Base-by-base conservation (phyloP, 108 stramenopile species). In the Skeletonema tropicum region DNA sequence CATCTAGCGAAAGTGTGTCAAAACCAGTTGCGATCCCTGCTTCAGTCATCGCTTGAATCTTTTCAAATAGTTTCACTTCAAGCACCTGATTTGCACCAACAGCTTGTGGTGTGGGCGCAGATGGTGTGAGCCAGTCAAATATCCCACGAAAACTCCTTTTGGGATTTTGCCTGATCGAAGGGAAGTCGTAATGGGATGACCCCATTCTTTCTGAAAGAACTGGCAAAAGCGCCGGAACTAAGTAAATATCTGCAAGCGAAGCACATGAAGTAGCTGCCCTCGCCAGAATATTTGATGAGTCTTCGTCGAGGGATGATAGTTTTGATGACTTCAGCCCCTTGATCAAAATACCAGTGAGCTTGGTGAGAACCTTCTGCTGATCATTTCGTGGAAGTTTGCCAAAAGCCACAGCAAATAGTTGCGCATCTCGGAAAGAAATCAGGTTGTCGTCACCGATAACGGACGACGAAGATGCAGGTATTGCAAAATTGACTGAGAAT, bases 61-160 rank as follows among this genome's bases (percentile, higher is more conserved):
- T 77, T 14, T 74, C 63, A 36, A 86, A 46, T 26, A 70, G 57
- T 2, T 33, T 65, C 1, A 73, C 46, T 21, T 60, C 66, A 17
- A 70, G 49, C 36, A 59, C 45, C n/a, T 58, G 19, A 15, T 38
- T 63, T 3, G 33, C 19, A 4, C 31, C 30, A 8, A 60, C 39
- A 42, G 12, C 42, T 33, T 70, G 36, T 35, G 63, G 58, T 2
- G 83, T 70, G 10, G 93, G 86, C 15, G 88, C 46, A 30, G 70
- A 26, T 12, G 89, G 66, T 33, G 82, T 79, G 60, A 88, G 80
- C 88, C 88, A 90, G 62, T 87, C 82, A 70, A 88, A 89, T 21
- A 94, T 57, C 6, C 91, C 80, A 83, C 88, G 84, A 63, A 84
- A 94, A 39, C 57, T 66, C 9, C 71, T 65, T 29, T 64, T 70